phyloP scores from a whole-genome alignment of 2,329 filamentous ascomycete genomes.

The Trichoderma atroviride region DNA sequence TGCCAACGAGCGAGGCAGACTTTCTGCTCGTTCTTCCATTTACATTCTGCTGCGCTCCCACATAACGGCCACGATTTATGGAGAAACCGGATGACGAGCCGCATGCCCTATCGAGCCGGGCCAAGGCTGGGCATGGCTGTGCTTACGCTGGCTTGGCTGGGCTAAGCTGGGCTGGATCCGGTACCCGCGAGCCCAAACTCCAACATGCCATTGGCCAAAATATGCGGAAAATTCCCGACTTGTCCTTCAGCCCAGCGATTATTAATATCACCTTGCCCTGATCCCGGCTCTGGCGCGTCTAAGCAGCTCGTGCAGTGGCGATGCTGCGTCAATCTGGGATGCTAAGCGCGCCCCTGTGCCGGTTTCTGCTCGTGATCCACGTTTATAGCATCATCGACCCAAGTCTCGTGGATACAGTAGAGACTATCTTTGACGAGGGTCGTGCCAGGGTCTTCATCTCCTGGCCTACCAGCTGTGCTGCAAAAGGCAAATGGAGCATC shows the following conservation, averaged over 20 bases:
- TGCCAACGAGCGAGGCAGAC: conserved; percentile 4
- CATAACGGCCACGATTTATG: background rate
- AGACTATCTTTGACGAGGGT: background rate
- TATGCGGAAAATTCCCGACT: background rate
- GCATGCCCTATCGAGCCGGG: background rate
- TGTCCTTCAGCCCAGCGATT: conserved; percentile 5
- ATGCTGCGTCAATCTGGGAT: conserved; percentile 6
- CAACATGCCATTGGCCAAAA: background rate
- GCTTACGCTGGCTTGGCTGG: background rate
- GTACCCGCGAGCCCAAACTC: background rate
- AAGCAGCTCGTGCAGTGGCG: conserved; percentile 4
- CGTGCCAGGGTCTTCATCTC: background rate
- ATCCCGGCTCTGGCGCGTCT: conserved; percentile 1
- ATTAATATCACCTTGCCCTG: background rate
- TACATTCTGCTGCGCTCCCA: background rate
- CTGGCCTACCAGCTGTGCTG: background rate
- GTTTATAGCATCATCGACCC: background rate
- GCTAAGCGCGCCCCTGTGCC: conserved; percentile 9
- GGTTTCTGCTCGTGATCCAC: background rate
- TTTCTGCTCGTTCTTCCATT: background rate
- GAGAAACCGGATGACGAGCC: background rate
- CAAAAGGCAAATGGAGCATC: background rate
- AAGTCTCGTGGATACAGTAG: no score
- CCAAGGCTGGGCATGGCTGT: background rate
- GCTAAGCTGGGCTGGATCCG: background rate